Base-by-base conservation (phyloP, 768 basidiomycete genomes). In the Mycena latifolia region DNA sequence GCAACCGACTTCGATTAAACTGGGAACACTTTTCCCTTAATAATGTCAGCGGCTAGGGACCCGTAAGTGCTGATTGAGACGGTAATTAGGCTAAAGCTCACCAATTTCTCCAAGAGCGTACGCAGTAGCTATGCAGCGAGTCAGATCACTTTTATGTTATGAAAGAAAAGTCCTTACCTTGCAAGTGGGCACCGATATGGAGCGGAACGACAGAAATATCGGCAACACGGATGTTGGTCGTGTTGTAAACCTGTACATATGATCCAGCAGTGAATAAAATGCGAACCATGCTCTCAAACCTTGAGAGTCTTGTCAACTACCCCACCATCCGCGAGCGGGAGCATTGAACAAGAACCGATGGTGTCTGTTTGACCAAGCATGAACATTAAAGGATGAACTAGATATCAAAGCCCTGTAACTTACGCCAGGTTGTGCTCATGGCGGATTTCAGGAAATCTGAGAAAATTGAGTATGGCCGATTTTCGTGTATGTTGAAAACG, bases 391-490 rank as follows among this genome's bases (percentile, higher is more conserved):
- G 5, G 14, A 48, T n/a, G 5, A 45, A 9, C 6, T 48, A 3
- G 2, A 27, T 25, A 14, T 8, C 12, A 8, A 28, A 27, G 50
- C 28, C 6, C 27, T 5, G 41, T 15, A 35, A 63, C 62, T 48
- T 41, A 63, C 55, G 62, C 62, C 62, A 64, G 29, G 55, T 57
- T 4, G 62, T 51, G 18, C 48, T 45, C 29, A 64, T 17, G n/a
- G 12, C 35, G 3, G 29, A 50, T 45, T 41, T 64, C 27, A 63
- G 24, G 18, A 22, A 64, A 24, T 50, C 62, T 64, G 47, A 48
- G 12, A n/a, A 37, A 24, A 41, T 12, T 24, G 24, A 22, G 45
- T 5, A 4, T 31, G 17, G 22, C 5, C 4, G 39, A 45, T 15
- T 39, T 22, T 24, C 8, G 10, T 2, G 22, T 1, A n/a, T 27